phyloP scores from a whole-genome alignment of 73 alveolate species.

The Blepharisma japonicum region DNA sequence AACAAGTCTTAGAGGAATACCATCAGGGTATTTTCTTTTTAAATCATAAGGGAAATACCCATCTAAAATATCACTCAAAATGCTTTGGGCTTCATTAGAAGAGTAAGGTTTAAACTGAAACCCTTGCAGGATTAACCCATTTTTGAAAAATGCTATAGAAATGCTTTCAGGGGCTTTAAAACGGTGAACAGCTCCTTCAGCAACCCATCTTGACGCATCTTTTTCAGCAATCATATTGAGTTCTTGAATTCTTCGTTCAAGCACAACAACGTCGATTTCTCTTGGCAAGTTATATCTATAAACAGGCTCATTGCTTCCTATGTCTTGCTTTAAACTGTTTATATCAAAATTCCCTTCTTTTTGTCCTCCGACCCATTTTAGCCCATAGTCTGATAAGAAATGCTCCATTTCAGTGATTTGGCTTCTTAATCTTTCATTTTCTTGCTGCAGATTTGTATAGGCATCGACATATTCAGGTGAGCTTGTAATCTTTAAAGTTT shows the following conservation, averaged over 20 bases:
- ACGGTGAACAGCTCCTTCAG: slow-evolving; percentile 72
- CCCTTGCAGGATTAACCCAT: slow-evolving; percentile 83
- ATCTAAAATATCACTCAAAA: slow-evolving; percentile 81
- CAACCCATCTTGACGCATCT: slow-evolving; percentile 63
- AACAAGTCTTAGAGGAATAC: slow-evolving; percentile 82
- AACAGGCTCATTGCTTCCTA: slow-evolving; percentile 34
- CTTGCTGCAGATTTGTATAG: slow-evolving; percentile 29
- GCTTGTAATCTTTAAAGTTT: slow-evolving; percentile 32
- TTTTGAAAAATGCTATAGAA: slow-evolving; percentile 76
- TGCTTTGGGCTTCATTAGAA: slow-evolving; percentile 70
- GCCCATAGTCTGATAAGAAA: slow-evolving; percentile 59
- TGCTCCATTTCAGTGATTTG: slow-evolving; percentile 48
- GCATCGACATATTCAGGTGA: slow-evolving; percentile 16
- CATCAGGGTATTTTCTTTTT: slow-evolving; percentile 88
- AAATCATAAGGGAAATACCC: slow-evolving; percentile 91
- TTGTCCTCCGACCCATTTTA: slow-evolving; percentile 58
- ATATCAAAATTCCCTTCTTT: slow-evolving; percentile 43
- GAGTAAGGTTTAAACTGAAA: slow-evolving; percentile 82
- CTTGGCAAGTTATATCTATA: slow-evolving; percentile 66
- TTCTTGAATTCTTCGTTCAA: slow-evolving; percentile 83
- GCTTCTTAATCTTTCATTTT: slow-evolving; percentile 30
- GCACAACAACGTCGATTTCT: slow-evolving; percentile 77
- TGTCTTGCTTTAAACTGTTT: slow-evolving; percentile 33
- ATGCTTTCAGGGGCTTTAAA: slow-evolving; percentile 68
- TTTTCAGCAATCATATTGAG: slow-evolving; percentile 80